Evolutionary conservation across 1,139 yeast genomes (phyloP), one percentile per base, ranked within the genome.

Genomic region (Candida buenavistaensis): DNA sequence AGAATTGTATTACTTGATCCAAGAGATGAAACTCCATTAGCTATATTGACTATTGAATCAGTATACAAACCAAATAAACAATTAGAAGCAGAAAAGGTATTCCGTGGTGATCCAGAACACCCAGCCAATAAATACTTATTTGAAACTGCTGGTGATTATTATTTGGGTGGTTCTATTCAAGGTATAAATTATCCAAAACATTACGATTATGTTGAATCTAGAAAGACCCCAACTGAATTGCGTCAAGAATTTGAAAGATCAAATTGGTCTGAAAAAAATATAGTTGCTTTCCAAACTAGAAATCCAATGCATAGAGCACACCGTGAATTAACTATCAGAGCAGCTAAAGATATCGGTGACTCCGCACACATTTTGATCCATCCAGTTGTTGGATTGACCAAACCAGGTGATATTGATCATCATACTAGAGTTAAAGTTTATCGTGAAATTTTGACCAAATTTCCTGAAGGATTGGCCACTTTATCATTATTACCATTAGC

Each of bases 291-390:
- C 81, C 97, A 90, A 70, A 90, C 97, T 32, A 80, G 97, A 71
- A 90, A 90, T 68, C 97, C 97, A 47, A 89, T 90, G 96, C 97
- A 90, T 65, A 81, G 97, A 62, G 97, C 97, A 24, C 97, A 90
- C 64, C 78, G 97, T 60, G 97, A 92, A 62, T 73, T 90, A 55
- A 90, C 97, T 12, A 95, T 90, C 33, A 79, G 97, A 52, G 97
- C 97, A 23, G 97, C 97, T 19, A 51, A 57, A 26, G 75, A 70
- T 40, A 59, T 70, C 39, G 75, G 75, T 21, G 59, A 55, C 26
- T 55, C 58, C 29, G 74, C 73, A 16, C 90, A 86, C 48, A 82
- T 90, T 36, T 73, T 90, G 60, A 87, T 90, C 54, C 97, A 90
- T 62, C 98, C 98, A 4, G 97, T 90, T 29, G 98, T 92, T 30